A percentile compares a stretch with the other conserved stretches of the same genome.
Evolutionary conservation across 805 yeast genomes (phyloP).

Genomic region (Pichia kluyveri): DNA sequence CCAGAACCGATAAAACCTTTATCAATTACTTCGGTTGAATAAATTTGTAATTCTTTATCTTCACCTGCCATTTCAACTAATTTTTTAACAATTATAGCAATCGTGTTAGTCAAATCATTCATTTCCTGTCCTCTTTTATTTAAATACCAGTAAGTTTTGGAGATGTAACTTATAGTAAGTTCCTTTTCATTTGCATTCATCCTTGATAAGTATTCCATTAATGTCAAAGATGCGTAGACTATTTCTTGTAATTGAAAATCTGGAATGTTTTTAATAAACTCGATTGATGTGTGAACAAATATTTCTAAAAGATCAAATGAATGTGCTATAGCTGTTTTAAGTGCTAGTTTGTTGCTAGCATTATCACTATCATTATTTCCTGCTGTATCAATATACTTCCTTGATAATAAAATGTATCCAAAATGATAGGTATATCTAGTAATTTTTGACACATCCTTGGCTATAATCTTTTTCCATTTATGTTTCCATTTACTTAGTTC

Average conservation of each 20-base stretch:
- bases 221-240: slow-evolving; percentile 44
- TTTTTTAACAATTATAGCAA: slow-evolving; percentile 44
- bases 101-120: slow-evolving; percentile 53
- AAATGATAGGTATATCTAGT: slow-evolving; percentile 40
- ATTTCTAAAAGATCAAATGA: slow-evolving; percentile 37
- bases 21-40: background rate
- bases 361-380: background rate
- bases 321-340: slow-evolving; percentile 34
- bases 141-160: slow-evolving; percentile 50
- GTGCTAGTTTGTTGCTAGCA: background rate
- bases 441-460: slow-evolving; percentile 40
- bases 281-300: slow-evolving; percentile 34
- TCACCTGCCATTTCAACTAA: slow-evolving; percentile 37
- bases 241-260: slow-evolving; percentile 41
- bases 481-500: slow-evolving; percentile 38
- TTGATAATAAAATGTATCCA: slow-evolving; percentile 33
- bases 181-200: slow-evolving; percentile 32
- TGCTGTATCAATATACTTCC: slow-evolving; percentile 23
- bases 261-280: slow-evolving; percentile 47
- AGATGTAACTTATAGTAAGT: slow-evolving; percentile 36
- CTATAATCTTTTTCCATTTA: slow-evolving; percentile 36
- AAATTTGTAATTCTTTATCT: slow-evolving; percentile 10
- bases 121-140: slow-evolving; percentile 46
- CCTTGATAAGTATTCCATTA: slow-evolving; percentile 37
- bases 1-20: slow-evolving; percentile 13